Base-by-base conservation (phyloP, 768 basidiomycete species). In the Suillus tomentosus region DNA sequence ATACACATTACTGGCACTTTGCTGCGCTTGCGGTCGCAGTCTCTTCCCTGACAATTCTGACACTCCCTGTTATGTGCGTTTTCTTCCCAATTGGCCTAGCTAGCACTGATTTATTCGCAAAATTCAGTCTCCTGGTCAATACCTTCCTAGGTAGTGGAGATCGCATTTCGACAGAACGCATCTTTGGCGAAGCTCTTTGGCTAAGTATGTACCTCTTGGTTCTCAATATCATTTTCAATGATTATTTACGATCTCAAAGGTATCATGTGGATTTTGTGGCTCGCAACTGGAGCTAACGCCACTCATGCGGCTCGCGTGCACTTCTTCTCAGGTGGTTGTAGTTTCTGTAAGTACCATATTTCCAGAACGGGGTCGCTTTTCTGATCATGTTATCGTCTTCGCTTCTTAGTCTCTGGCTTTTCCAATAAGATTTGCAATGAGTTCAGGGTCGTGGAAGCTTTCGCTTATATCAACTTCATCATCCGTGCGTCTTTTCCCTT, bases 181-280 rank as follows among this genome's bases (percentile, higher is more conserved):
- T 80, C 13, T 59, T 72, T 14, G 69, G 76, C 9, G 81, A 82
- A 64, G 24, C 79, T n/a, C 43, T 11, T 17, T 80, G 76, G 77
- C 60, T 79, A 58, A 66, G 79, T 81, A 64, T 67, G 79, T 58
- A 15, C 27, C 9, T 65, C 54, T 37, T 2, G 48, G 15, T 39
- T 19, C 15, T 58, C 62, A 56, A 15, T 3, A 39, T 13, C 11
- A 37, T 37, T 37, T 10, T 17, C 19, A 5, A 24, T 58, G 39
- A 5, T 47, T 24, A 24, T 5, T 51, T 5, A 24, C 22, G 63
- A 3, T 54, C 47, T 6, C 13, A 13, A 62, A 78, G 78, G 62
- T n/a, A 7, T 78, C 48, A 71, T 82, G 42, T 78, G 74, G 70
- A 60, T 80, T 36, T 66, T 82, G 34, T 82, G 78, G 81, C 72